These are phyloP conservation scores for Xerocomus brunneocitrinus DNA, from an alignment of 768 basidiomycete species.

Conservation along the genomic window DNA sequence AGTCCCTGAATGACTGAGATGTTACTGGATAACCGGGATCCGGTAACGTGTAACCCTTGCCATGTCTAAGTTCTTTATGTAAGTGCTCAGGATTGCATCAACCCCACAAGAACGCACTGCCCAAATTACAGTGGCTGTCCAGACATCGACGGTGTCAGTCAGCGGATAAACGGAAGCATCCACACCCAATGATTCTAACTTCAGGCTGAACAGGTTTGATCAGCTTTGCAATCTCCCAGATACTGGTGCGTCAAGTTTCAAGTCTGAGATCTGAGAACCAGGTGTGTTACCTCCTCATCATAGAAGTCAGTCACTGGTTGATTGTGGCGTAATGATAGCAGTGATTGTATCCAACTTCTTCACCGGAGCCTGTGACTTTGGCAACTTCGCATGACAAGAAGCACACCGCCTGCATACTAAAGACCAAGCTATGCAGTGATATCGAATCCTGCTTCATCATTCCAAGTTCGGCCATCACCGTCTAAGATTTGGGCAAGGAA, in stretches of 20 bases:
- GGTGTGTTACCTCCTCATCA: not conserved
- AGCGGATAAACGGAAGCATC: not conserved
- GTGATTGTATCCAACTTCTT: not conserved
- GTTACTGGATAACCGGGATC: too few species aligned
- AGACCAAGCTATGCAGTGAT: not conserved
- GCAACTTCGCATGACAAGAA: not conserved
- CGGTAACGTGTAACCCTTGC: too few species aligned
- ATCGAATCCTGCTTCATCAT: not conserved
- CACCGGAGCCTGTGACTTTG: not conserved
- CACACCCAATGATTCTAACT: not conserved
- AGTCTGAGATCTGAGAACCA: not conserved
- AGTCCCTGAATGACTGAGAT: too few species aligned
- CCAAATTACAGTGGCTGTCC: not conserved
- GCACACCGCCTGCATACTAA: constrained; percentile 6
- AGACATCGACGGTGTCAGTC: not conserved
- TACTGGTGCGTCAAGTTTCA: not conserved
- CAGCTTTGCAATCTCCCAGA: not conserved
- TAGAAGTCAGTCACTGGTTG: not conserved
- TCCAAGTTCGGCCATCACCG: not conserved
- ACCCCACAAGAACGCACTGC: not conserved
- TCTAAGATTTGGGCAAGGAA: not conserved
- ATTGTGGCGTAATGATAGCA: not conserved
- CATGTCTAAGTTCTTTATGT: not conserved
- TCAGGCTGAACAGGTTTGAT: not conserved
- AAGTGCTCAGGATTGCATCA: not conserved